Evolutionary conservation across 768 basidiomycete genomes (phyloP), one percentile per base, ranked within the genome.

Genomic region (Boletus vermiculosoides): DNA sequence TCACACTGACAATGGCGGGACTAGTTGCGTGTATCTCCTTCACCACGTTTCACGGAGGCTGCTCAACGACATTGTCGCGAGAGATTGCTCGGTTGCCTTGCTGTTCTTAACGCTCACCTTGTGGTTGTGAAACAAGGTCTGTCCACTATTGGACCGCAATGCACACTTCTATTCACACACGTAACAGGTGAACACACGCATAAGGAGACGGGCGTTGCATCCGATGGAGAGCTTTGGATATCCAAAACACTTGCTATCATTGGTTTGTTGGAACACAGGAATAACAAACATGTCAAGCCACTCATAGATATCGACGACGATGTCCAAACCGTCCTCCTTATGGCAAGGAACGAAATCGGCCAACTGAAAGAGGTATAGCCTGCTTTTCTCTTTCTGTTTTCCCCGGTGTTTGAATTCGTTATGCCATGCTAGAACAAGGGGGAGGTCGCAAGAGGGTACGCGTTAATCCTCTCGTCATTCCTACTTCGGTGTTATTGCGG

Each of bases 151-250:
- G 16, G 5, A 34, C 23, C 36, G 22, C 44, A 25, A 31, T 36
- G n/a, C 39, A 39, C 52, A 16, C 31, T 18, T 54, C 39, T 48
- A 41, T 13, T 67, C 33, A 63, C 33, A 5, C 18, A 7, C 2
- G 1, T 11, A 7, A 49, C 37, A 68, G 76, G 76, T 36, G 81
- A 83, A 41, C 84, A 81, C 59, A 71, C 78, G 1, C 71, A 71
- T 22, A 88, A 85, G 67, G 67, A 78, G n/a, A 70, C 81, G 18
- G 87, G 82, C 2, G 81, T 83, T 22, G 82, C 88, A 37, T 80
- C 84, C 8, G 82, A 90, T 56, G 91, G 92, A 30, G 80, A 86
- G 63, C 83, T 91, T 58, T 97, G 94, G 94, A 76, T 90, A 10
- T 78, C 83, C 4, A 84, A 84, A 65, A 81, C 84, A 11, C 76